These are phyloP conservation scores for Gyrodon lividus DNA, from an alignment of 768 basidiomycete genomes.

Conservation along the genomic window DNA sequence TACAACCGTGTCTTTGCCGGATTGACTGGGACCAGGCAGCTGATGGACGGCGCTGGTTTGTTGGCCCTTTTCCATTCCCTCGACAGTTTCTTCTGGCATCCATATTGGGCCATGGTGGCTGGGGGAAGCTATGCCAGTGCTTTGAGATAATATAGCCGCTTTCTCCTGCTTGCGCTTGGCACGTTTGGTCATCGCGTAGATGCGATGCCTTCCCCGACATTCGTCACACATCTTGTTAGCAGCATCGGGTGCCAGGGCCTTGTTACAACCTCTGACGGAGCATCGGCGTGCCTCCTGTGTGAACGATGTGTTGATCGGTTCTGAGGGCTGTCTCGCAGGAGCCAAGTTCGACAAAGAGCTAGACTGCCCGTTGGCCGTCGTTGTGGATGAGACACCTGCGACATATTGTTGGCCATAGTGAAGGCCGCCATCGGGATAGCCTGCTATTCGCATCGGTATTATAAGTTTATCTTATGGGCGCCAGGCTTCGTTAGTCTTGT, in stretches of 20 bases:
- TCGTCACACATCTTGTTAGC: slow-evolving; percentile 52
- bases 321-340: not conserved
- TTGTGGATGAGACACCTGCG: not conserved
- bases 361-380: not conserved
- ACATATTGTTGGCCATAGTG: not conserved
- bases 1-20: not conserved
- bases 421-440: not conserved
- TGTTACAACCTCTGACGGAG: slow-evolving; percentile 46
- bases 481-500: not conserved
- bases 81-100: slow-evolving; percentile 7
- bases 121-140: not conserved
- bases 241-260: slow-evolving; percentile 28
- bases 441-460: not conserved
- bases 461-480: not conserved
- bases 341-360: not conserved
- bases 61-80: not conserved
- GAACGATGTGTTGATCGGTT: not conserved
- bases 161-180: slow-evolving; percentile 53
- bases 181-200: slow-evolving; percentile 51
- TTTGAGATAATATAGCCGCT: slow-evolving; percentile 30
- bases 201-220: slow-evolving; percentile 50
- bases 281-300: slow-evolving; percentile 23
- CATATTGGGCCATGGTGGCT: not conserved
- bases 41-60: not conserved
- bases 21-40: not conserved